These are phyloP conservation scores for Zygoascus biomembranicola DNA, from an alignment of 805 yeast species.

Conservation along the genomic window DNA sequence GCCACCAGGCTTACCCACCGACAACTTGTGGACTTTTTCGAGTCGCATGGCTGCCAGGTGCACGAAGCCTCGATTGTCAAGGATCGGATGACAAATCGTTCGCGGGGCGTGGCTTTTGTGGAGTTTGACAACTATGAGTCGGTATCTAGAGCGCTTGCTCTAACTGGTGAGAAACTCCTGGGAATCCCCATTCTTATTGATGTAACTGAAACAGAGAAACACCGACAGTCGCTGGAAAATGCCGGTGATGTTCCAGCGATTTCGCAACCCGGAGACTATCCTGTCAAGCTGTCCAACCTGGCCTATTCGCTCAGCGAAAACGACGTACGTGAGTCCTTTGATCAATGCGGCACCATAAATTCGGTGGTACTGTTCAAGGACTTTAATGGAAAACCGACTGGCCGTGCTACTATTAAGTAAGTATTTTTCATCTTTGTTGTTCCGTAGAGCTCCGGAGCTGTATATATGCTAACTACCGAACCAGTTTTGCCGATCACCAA, in stretches of 20 bases:
- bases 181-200: conserved; percentile 30
- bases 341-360: conserved; percentile 58
- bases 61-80: conserved; percentile 29
- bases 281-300: conserved; percentile 24
- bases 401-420: neutral
- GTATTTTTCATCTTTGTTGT: neutral
- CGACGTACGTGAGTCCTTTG: conserved; percentile 62
- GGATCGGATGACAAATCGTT: conserved; percentile 24
- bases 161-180: conserved; percentile 27
- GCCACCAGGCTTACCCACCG: conserved; percentile 26
- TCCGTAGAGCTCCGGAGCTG: neutral
- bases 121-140: conserved; percentile 25
- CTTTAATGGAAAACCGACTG: conserved; percentile 28
- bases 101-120: conserved; percentile 31
- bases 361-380: conserved; percentile 84
- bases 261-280: conserved; percentile 2
- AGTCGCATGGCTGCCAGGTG: conserved; percentile 21
- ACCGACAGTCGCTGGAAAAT: conserved; percentile 21
- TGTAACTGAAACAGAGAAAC: conserved; percentile 28
- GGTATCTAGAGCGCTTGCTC: conserved; percentile 24
- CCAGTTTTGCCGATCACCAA: conserved; percentile 8
- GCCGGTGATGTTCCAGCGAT: conserved; percentile 2
- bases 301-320: conserved; percentile 44
- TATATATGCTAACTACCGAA: neutral
- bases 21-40: conserved; percentile 27